Conservation (phyloP, 2,329 filamentous ascomycete species). For the Diaporthe sp. region DNA sequence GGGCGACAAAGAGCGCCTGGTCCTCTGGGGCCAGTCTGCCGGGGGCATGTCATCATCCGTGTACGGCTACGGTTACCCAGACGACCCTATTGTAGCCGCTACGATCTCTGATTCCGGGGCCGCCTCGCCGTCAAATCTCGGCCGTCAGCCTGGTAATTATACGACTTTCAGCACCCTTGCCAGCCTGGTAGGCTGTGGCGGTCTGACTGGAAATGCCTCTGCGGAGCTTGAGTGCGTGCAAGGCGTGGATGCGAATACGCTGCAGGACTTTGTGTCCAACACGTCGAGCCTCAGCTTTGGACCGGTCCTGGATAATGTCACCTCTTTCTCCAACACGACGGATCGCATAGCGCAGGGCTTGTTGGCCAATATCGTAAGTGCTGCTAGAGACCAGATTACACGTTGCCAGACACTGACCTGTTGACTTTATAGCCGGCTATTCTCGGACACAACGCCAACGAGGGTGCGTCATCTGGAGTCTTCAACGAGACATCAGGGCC, state of each 20-base stretch:
- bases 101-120: constrained; percentile 57
- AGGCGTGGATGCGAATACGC: constrained; percentile 49
- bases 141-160: constrained; percentile 42
- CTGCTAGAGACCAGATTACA: not conserved
- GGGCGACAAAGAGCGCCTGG: constrained; percentile 61
- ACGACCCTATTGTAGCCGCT: constrained; percentile 57
- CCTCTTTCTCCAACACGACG: constrained; percentile 53
- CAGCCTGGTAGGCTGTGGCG: constrained; percentile 53
- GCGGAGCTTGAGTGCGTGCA: constrained; percentile 56
- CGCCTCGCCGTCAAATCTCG: constrained; percentile 46
- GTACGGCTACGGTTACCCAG: constrained; percentile 57
- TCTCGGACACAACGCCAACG: constrained; percentile 46
- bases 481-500: constrained; percentile 3
- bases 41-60: constrained; percentile 56
- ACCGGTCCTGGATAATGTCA: constrained; percentile 49
- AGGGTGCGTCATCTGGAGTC: constrained; percentile 40
- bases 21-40: constrained; percentile 63
- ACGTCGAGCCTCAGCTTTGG: constrained; percentile 50
- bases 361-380: constrained; percentile 48
- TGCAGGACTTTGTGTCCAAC: constrained; percentile 51
- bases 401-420: not conserved
- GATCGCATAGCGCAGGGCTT: constrained; percentile 47
- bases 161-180: constrained; percentile 58
- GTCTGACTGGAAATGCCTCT: constrained; percentile 47
- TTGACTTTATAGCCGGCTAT: constrained; percentile 43